phyloP scores from a whole-genome alignment of 495 filamentous ascomycete species.

The Aspergillus olivimuriae region DNA sequence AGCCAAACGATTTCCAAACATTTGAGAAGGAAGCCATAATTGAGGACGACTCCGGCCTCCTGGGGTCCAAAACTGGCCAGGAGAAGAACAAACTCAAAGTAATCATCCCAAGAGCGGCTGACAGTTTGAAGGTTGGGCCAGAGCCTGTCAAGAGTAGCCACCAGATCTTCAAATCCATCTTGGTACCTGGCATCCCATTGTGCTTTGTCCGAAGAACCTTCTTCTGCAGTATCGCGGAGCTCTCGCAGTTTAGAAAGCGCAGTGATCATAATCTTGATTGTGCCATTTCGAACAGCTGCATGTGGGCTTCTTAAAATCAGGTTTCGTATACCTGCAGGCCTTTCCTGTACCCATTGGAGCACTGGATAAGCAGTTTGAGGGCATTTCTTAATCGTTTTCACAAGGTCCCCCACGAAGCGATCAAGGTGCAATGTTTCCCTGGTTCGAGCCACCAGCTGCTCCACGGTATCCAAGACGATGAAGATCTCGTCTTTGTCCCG shows the following conservation, averaged over 20 bases:
- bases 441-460: slow-evolving; percentile 68
- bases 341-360: slow-evolving; percentile 56
- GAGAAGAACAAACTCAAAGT: slow-evolving; percentile 60
- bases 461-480: slow-evolving; percentile 67
- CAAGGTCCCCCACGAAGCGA: slow-evolving; percentile 46
- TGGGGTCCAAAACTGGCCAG: slow-evolving; percentile 51
- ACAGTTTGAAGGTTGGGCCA: slow-evolving; percentile 50
- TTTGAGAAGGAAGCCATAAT: slow-evolving; percentile 47
- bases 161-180: slow-evolving; percentile 48
- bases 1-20: slow-evolving; percentile 58
- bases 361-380: slow-evolving; percentile 31
- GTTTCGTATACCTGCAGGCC: slow-evolving; percentile 53
- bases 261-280: slow-evolving; percentile 47
- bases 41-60: slow-evolving; percentile 50
- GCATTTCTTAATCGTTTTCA: slow-evolving; percentile 40
- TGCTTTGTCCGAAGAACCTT: slow-evolving; percentile 17
- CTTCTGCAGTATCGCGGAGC: slow-evolving; percentile 34
- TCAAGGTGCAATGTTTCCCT: slow-evolving; percentile 65
- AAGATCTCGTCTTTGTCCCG: slow-evolving; percentile 56
- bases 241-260: slow-evolving; percentile 43
- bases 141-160: slow-evolving; percentile 43
- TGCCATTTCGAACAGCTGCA: slow-evolving; percentile 51
- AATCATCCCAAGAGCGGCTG: slow-evolving; percentile 70
- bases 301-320: slow-evolving; percentile 62
- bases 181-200: slow-evolving; percentile 26